Percentiles rank a stretch among this genome's conserved stretches.
phyloP scores from a whole-genome alignment of 441 rosid species.

The Syzygium malaccense region DNA sequence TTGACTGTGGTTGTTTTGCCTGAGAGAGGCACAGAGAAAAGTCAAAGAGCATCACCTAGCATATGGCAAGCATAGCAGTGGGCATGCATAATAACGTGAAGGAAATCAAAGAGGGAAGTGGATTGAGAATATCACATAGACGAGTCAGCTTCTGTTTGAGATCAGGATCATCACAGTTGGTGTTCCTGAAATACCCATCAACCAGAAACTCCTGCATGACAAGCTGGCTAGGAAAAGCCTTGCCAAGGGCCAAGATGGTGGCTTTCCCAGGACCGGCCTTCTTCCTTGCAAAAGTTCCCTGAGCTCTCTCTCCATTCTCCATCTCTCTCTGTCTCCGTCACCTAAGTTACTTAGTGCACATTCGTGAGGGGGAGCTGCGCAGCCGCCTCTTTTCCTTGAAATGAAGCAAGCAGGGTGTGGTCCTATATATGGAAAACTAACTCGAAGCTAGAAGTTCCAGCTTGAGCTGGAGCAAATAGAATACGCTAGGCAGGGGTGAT shows the following conservation, averaged over 20 bases:
- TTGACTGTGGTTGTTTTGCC: slow-evolving; percentile 96
- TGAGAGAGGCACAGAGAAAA: slow-evolving; percentile 13
- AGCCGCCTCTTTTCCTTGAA: not conserved
- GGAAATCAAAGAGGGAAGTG: not conserved
- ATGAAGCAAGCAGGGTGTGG: not conserved
- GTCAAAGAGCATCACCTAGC: not conserved
- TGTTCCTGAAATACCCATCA: slow-evolving; percentile 85
- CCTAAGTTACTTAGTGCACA: not conserved
- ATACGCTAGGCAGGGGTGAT: not conserved
- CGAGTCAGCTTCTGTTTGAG: slow-evolving; percentile 84
- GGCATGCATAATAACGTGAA: not conserved
- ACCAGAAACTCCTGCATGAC: slow-evolving; percentile 94
- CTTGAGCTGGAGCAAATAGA: not conserved
- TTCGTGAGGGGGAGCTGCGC: not conserved
- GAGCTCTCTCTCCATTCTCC: slow-evolving; percentile 19
- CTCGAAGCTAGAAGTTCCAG: not conserved
- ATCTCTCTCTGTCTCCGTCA: slow-evolving; percentile 26
- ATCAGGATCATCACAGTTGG: slow-evolving; percentile 87
- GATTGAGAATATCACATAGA: slow-evolving; percentile 47
- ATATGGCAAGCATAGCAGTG: not conserved
- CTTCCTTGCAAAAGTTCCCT: slow-evolving; percentile 19
- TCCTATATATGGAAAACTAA: not conserved
- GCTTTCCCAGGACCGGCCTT: slow-evolving; percentile 56
- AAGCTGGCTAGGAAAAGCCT: slow-evolving; percentile 96
- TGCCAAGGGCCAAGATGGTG: slow-evolving; percentile 78